Evolutionary conservation across 2,329 filamentous ascomycete genomes (phyloP).

Genomic region (Lachnellula willkommii): DNA sequence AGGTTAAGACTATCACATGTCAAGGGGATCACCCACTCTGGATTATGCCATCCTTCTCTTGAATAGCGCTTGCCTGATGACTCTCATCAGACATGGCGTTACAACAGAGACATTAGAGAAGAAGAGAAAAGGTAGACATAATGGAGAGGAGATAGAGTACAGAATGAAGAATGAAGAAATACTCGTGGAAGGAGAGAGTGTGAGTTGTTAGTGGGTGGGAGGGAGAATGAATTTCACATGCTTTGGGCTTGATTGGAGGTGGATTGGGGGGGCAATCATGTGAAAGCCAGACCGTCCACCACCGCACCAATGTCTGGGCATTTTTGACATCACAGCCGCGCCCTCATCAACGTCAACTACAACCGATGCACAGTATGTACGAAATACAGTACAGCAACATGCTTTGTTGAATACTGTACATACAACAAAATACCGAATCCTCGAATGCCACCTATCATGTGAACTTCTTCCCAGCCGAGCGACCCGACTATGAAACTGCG

Average conservation of each 20-base stretch:
- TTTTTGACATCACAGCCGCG: conserved; percentile 1
- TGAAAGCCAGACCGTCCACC: too few relatives aligned
- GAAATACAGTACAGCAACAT: not conserved
- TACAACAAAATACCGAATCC: not conserved
- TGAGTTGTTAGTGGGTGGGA: conserved; percentile 1
- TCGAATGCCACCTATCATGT: too few relatives aligned
- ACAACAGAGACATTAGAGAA: conserved; percentile 22
- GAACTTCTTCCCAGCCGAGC: too few relatives aligned
- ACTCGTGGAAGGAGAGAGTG: not conserved
- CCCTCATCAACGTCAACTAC: not conserved
- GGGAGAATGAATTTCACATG: not conserved
- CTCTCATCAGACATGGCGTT: conserved; percentile 29
- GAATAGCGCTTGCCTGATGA: conserved; percentile 19
- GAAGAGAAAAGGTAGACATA: conserved; percentile 8
- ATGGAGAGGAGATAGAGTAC: conserved; percentile 14
- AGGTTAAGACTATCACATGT: conserved; percentile 27
- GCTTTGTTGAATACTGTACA: not conserved
- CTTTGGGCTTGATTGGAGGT: not conserved
- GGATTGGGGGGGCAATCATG: not conserved
- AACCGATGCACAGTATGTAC: not conserved
- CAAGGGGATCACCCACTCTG: conserved; percentile 20
- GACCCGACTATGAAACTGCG: conserved; percentile 8
- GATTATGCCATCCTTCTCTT: conserved; percentile 27
- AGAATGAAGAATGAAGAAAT: conserved; percentile 13
- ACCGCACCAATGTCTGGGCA: not conserved